Base-by-base conservation (phyloP, 371 early-diverging fungal genomes). In the Lichtheimia ramosa region DNA sequence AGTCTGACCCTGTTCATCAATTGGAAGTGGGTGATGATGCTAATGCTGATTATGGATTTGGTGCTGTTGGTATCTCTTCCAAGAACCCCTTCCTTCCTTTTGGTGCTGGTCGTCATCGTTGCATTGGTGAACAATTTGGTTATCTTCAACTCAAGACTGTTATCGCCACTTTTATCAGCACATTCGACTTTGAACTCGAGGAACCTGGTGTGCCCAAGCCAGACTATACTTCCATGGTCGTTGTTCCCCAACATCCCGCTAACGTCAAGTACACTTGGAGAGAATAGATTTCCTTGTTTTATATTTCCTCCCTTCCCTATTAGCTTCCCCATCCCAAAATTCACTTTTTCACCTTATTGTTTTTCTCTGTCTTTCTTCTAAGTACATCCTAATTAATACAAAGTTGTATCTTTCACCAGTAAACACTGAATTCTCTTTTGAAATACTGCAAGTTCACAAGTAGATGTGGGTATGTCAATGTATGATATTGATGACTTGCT, bases 61-160 rank as follows among this genome's bases (percentile, higher is more conserved):
- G 96, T 77, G 81, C 87, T 77, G 79, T 94, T 65, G 87, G 86
- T 58, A 82, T 86, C 20, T 85, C 88, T 42, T 80, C 81, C 48
- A 80, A 87, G 62, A 88, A 87, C 58, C 90, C 94, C 51, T 96
- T 89, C 74, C 82, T 98, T 70, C 97, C 98, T 23, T 98, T 98
- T 76, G 98, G 98, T 66, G 98, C 97, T 39, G 98, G 88, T 51
- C 93, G 98, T 66, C 98, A 98, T 83, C 87, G 98, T 62, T 98
- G 98, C 84, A 98, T 98, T 74, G 98, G 98, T 60, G 97, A 98
- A 69, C 83, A 89, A 58, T 98, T 98, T 81, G 97, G 96, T 8
- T 97, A 92, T 68, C 71, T 96, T 53, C 98, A 98, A 79, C 85
- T 96, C 80, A 96, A 96, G 86, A 90, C 95, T 12, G 88, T 98